A percentile compares a stretch with the other conserved stretches of the same genome.
These are phyloP conservation scores for Lachancea nothofagi DNA, from an alignment of 805 yeast genomes.

Conservation along the genomic window DNA sequence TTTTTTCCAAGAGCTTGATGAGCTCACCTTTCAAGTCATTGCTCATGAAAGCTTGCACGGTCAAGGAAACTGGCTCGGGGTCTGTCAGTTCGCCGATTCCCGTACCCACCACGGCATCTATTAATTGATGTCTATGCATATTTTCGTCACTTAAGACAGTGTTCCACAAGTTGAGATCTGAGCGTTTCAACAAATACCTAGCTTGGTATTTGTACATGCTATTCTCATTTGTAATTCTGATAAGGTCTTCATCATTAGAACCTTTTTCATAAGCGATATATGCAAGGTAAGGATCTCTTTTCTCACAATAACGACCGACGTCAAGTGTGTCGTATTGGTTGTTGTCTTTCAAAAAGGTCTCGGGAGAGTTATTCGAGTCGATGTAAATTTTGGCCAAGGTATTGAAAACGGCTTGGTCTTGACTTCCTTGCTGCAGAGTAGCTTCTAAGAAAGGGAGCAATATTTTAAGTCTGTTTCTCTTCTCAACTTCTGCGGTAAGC, in stretches of 20 bases:
- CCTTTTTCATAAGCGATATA: slow-evolving; percentile 98
- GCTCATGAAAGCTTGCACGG: slow-evolving; percentile 94
- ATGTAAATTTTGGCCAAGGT: slow-evolving; percentile 96
- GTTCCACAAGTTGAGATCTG: slow-evolving; percentile 81
- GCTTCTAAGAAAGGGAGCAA: slow-evolving; percentile 90
- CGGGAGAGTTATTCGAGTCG: slow-evolving; percentile 96
- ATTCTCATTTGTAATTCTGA: slow-evolving; percentile 91
- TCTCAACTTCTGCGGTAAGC: slow-evolving; percentile 90
- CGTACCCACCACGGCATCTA: slow-evolving; percentile 92
- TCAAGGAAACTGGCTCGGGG: slow-evolving; percentile 89
- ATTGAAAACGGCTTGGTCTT: slow-evolving; percentile 87
- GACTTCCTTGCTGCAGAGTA: slow-evolving; percentile 74
- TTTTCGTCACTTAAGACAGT: slow-evolving; percentile 70
- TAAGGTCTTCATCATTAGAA: slow-evolving; percentile 79
- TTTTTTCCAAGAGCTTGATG: slow-evolving; percentile 91
- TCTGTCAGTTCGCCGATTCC: slow-evolving; percentile 92
- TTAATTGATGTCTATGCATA: slow-evolving; percentile 80
- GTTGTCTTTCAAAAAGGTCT: slow-evolving; percentile 90
- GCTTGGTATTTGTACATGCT: slow-evolving; percentile 99
- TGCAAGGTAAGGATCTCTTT: slow-evolving; percentile 97
- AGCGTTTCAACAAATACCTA: slow-evolving; percentile 83
- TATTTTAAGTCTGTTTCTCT: slow-evolving; percentile 88
- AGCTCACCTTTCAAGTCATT: slow-evolving; percentile 89
- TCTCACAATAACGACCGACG: slow-evolving; percentile 98
- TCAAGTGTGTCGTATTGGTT: slow-evolving; percentile 83